Conservation (phyloP, 768 basidiomycete genomes). For the Chlorophyllum brunneum region DNA sequence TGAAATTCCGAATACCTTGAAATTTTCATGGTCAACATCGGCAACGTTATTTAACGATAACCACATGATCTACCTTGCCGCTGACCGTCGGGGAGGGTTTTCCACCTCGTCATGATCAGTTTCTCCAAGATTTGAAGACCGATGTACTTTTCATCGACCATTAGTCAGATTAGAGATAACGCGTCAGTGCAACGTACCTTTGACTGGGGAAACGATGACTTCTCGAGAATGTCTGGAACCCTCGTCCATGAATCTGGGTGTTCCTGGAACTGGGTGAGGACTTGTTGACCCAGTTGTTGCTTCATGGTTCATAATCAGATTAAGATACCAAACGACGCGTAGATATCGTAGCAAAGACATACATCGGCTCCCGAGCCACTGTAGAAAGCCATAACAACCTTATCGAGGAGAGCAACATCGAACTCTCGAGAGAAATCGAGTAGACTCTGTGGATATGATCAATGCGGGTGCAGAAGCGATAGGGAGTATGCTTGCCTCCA, state of each 20-base stretch:
- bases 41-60: background rate
- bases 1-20: conserved; percentile 91
- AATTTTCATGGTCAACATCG: background rate
- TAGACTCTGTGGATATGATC: conserved; percentile 53
- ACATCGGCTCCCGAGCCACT: conserved; percentile 84
- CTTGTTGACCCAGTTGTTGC: conserved; percentile 94
- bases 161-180: conserved; percentile 8
- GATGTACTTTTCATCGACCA: conserved; percentile 64
- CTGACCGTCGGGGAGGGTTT: conserved; percentile 90
- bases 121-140: conserved; percentile 96
- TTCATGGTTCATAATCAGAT: conserved; percentile 32
- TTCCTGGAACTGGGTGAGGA: conserved; percentile 95
- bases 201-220: conserved; percentile 78
- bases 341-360: conserved; percentile 17
- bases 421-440: conserved; percentile 94
- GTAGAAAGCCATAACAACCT: conserved; percentile 90
- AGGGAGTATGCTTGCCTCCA: conserved; percentile 41
- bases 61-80: conserved; percentile 60
- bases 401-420: conserved; percentile 90
- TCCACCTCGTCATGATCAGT: conserved; percentile 93
- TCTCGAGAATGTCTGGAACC: conserved; percentile 91
- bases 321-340: conserved; percentile 17
- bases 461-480: conserved; percentile 5
- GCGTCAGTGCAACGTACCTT: conserved; percentile 47
- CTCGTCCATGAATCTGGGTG: conserved; percentile 95